Percentiles rank a stretch among this genome's conserved stretches.
Evolutionary conservation across 2,329 filamentous ascomycete species (phyloP).

Genomic region (Dichotomopilus funicola): DNA sequence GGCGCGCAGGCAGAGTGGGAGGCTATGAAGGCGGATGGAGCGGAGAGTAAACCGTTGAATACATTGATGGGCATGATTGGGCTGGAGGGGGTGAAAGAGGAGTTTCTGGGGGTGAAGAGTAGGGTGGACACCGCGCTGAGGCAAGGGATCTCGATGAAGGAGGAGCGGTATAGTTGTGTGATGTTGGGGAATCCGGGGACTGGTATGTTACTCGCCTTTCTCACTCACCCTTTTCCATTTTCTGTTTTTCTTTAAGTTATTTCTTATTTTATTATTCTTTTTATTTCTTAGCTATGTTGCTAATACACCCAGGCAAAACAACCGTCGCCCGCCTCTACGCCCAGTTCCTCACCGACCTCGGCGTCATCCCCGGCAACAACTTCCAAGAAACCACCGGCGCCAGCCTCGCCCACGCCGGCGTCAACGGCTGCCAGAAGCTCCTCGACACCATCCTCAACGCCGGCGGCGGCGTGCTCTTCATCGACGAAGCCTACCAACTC

Average conservation of each 20-base stretch:
- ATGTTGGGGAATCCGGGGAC: slow-evolving; percentile 72
- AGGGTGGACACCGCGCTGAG: slow-evolving; percentile 54
- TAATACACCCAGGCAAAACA: too few relatives aligned
- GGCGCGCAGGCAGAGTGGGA: slow-evolving; percentile 53
- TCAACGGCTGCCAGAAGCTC: slow-evolving; percentile 49
- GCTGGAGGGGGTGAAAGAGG: slow-evolving; percentile 59
- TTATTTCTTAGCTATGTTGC: too few relatives aligned
- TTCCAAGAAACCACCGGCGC: slow-evolving; percentile 67
- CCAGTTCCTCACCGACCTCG: slow-evolving; percentile 55
- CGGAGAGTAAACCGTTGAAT: slow-evolving; percentile 50
- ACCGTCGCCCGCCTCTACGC: slow-evolving; percentile 68
- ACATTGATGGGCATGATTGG: slow-evolving; percentile 64
- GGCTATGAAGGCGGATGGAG: slow-evolving; percentile 49
- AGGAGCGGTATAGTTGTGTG: slow-evolving; percentile 55
- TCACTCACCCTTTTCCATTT: background rate
- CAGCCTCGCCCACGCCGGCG: slow-evolving; percentile 55
- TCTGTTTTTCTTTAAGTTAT: background rate
- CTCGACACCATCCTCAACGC: slow-evolving; percentile 49
- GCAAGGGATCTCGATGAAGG: slow-evolving; percentile 48
- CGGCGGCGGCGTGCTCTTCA: slow-evolving; percentile 65
- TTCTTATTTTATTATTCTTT: slow-evolving; percentile 6
- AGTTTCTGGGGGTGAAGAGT: slow-evolving; percentile 57
- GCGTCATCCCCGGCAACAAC: slow-evolving; percentile 51
- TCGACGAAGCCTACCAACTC: slow-evolving; percentile 75
- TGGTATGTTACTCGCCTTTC: slow-evolving; percentile 37